Base-by-base conservation (phyloP, 345 rosid species). In the Populus deltoides region DNA sequence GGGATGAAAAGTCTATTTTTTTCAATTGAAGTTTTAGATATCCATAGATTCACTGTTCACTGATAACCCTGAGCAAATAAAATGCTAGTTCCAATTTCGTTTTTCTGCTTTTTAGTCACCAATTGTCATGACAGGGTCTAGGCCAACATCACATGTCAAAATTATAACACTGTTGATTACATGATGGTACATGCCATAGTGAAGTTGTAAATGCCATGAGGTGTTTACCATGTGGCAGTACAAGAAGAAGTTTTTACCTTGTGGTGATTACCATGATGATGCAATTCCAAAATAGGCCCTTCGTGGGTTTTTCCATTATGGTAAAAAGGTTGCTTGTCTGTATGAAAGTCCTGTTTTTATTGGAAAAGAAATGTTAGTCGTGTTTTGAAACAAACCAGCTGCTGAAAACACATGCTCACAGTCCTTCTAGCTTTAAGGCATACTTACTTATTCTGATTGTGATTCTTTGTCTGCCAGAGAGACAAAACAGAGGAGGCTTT, bases 401-500 rank as follows among this genome's bases (percentile, higher is more conserved):
- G 38, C 57, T 63, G 68, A 25, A 8, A 25, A 13, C 38, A 38
- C 3, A 25, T 53, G 39, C 2, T 53, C 22, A 51, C 67, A 24
- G n/a, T 45, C n/a, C 71, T 47, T 25, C 33, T 68, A 74, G 20
- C 20, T 47, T 63, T 63, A 63, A n/a, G 29, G 25, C 29, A 8
- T 59, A 16, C 12, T 73, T 73, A 31, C 12, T 55, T 17, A 74
- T 47, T 53, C 18, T 35, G 63, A 47, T 86, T 82, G 68, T 83
- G 47, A 35, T 83, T 80, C 43, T 80, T 45, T 78, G 47, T 74
- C 61, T 77, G 75, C 66, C 90, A 95, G 98, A 88, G 99, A 84
- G 89, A 91, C 82, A 95, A 95, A 89, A 88, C 78, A 45, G 97
- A 93, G 84, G 98, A 93, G 88, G 97, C 97, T 68, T 75, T 93